Conservation (phyloP, 2,329 filamentous ascomycete genomes). For the Waltergamsia citrina region DNA sequence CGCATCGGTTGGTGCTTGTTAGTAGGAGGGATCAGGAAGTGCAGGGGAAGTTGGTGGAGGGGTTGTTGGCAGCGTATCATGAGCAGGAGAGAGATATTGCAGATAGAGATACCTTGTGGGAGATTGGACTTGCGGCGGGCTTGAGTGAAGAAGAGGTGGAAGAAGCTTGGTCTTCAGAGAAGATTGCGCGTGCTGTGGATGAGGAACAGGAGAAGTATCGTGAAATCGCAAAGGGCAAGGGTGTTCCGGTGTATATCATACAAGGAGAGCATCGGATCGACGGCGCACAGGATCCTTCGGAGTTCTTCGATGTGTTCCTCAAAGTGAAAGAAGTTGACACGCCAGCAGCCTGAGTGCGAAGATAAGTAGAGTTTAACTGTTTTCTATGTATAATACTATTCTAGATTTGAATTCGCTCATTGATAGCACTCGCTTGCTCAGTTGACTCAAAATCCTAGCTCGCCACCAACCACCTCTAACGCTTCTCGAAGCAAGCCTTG, state of each 20-base stretch:
- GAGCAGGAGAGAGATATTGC: constrained; percentile 20
- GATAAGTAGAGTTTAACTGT: no score
- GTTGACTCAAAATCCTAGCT: constrained; percentile 28
- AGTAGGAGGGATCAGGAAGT: constrained; percentile 7
- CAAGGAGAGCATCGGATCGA: constrained; percentile 7
- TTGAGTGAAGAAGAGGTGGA: constrained; percentile 9
- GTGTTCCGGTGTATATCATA: constrained; percentile 10
- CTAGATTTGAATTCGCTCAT: neutral
- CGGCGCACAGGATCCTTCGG: constrained; percentile 7
- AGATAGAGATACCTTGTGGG: constrained; percentile 9
- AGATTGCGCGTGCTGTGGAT: constrained; percentile 6
- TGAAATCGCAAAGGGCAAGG: constrained; percentile 3
- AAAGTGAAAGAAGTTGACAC: constrained; percentile 6
- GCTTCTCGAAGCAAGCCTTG: constrained; percentile 47
- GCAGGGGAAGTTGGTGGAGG: constrained; percentile 13
- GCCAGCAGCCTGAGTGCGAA: neutral
- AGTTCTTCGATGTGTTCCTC: constrained; percentile 11
- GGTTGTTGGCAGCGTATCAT: constrained; percentile 17
- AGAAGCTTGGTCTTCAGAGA: constrained; percentile 5
- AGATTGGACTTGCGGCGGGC: constrained; percentile 11
- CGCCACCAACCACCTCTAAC: constrained; percentile 51
- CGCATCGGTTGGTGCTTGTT: constrained; percentile 21
- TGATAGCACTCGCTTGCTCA: neutral
- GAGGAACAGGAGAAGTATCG: constrained; percentile 6
- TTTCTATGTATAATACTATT: neutral